phyloP scores from a whole-genome alignment of 352 stramenopile genomes.

The Pilasporangium apinafurcum region DNA sequence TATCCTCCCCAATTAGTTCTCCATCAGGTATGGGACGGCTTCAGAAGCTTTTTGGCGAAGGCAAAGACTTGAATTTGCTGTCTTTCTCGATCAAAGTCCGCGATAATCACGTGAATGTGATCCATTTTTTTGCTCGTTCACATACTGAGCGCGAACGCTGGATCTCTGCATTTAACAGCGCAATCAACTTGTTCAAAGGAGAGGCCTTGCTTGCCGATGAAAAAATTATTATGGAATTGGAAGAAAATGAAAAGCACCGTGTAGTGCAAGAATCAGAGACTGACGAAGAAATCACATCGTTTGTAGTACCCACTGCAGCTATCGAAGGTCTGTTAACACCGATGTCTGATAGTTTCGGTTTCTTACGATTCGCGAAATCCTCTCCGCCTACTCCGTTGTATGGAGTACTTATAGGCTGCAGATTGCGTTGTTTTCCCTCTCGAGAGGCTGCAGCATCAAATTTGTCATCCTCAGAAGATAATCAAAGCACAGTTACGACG shows the following conservation, averaged over 20 bases:
- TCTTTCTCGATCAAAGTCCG: conserved; percentile 9
- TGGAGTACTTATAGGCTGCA: conserved; percentile 27
- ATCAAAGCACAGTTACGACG: no score
- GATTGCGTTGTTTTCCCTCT: conserved; percentile 21
- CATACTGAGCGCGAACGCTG: conserved; percentile 30
- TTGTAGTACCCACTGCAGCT: conserved; percentile 17
- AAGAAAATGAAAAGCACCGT: conserved; percentile 11
- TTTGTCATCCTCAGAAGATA: conserved; percentile 3
- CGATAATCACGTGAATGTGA: conserved; percentile 8
- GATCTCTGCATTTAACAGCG: conserved; percentile 22
- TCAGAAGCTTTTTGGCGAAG: conserved; percentile 14
- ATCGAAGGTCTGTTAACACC: conserved; percentile 52
- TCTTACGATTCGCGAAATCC: not conserved
- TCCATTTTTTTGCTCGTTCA: conserved; percentile 34
- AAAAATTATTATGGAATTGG: conserved; percentile 36
- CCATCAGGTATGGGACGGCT: conserved; percentile 7
- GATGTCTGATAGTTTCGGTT: conserved; percentile 16
- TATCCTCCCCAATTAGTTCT: not conserved
- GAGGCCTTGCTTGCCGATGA: conserved; percentile 49
- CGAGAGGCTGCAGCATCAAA: conserved; percentile 1
- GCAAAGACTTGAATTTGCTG: not conserved
- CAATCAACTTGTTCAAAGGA: conserved; percentile 39
- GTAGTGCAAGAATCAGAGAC: conserved; percentile 4
- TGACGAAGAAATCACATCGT: not conserved
- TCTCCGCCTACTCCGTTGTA: conserved; percentile 11